Evolutionary conservation across 805 yeast genomes (phyloP).

Genomic region (Alloascoidea africana): DNA sequence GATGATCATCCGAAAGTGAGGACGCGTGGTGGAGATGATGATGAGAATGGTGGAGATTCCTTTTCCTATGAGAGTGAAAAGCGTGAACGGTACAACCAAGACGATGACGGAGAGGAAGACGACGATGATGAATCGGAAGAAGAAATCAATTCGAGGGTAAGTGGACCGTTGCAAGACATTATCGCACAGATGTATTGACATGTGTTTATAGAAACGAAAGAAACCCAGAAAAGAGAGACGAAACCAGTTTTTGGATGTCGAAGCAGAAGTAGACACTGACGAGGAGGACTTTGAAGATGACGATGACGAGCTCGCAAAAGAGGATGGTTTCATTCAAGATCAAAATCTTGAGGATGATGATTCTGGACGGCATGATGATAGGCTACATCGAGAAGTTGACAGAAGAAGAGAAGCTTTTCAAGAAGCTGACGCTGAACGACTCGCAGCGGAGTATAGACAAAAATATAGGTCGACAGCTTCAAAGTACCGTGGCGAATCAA

Average conservation of each 20-base stretch:
- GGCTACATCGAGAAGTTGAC: constrained; percentile 85
- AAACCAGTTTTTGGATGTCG: constrained; percentile 92
- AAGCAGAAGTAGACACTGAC: constrained; percentile 97
- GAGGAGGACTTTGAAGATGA: constrained; percentile 91
- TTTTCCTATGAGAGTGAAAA: too few species aligned
- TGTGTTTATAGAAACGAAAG: constrained; percentile 13
- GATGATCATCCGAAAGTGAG: too few species aligned
- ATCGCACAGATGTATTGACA: too few species aligned
- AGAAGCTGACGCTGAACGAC: constrained; percentile 87
- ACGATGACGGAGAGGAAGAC: constrained; percentile 9
- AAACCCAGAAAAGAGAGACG: constrained; percentile 29
- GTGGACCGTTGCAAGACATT: neutral
- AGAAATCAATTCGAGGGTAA: constrained; percentile 16
- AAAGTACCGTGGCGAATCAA: constrained; percentile 73
- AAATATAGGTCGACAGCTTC: constrained; percentile 73
- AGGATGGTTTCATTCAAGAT: constrained; percentile 44
- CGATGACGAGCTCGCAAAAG: constrained; percentile 81
- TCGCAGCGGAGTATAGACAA: constrained; percentile 85
- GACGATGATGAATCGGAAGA: constrained; percentile 25
- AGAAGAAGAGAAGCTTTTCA: constrained; percentile 56
- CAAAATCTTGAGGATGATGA: constrained; percentile 44
- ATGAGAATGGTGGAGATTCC: too few species aligned
- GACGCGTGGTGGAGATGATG: too few species aligned
- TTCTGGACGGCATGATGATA: constrained; percentile 38
- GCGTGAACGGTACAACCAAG: too few species aligned